Conservation (phyloP, 176 grass and related monocot genomes). For the Carex pumila region DNA sequence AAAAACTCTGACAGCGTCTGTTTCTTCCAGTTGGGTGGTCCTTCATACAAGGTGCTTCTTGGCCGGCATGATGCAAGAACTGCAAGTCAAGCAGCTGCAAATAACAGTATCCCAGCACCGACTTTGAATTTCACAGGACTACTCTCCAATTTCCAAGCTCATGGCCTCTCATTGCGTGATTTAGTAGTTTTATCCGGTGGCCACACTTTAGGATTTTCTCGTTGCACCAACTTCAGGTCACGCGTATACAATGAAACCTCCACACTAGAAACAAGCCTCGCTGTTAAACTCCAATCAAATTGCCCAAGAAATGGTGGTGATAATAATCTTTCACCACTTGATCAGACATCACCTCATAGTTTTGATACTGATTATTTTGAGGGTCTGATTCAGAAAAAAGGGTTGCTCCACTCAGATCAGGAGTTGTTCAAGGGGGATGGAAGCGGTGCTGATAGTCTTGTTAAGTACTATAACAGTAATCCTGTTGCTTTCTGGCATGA, state of each 20-base stretch:
- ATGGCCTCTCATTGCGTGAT: slow-evolving; percentile 26
- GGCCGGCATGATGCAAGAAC: slow-evolving; percentile 27
- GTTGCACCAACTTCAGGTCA: slow-evolving; percentile 28
- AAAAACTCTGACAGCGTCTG: background rate
- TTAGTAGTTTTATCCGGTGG: slow-evolving; percentile 31
- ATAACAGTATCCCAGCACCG: slow-evolving; percentile 28
- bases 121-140: slow-evolving; percentile 17
- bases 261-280: slow-evolving; percentile 19
- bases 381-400: slow-evolving; percentile 28
- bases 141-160: slow-evolving; percentile 29
- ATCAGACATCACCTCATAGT: background rate
- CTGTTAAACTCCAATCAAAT: slow-evolving; percentile 2
- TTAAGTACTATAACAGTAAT: slow-evolving; percentile 25
- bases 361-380: slow-evolving; percentile 34
- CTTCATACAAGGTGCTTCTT: slow-evolving; percentile 25
- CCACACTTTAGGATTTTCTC: slow-evolving; percentile 32
- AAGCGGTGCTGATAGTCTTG: slow-evolving; percentile 20
- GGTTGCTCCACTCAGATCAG: slow-evolving; percentile 40
- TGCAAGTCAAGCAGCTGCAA: slow-evolving; percentile 26
- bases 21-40: slow-evolving; percentile 26
- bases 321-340: slow-evolving; percentile 24
- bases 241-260: slow-evolving; percentile 36
- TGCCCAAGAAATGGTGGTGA: slow-evolving; percentile 30
- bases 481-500: slow-evolving; percentile 21
- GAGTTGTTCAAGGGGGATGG: slow-evolving; percentile 31